Percentiles rank a stretch among this genome's conserved stretches.
Conservation (phyloP, 2,329 filamentous ascomycete species). For the Sclerotinia spermophila region DNA sequence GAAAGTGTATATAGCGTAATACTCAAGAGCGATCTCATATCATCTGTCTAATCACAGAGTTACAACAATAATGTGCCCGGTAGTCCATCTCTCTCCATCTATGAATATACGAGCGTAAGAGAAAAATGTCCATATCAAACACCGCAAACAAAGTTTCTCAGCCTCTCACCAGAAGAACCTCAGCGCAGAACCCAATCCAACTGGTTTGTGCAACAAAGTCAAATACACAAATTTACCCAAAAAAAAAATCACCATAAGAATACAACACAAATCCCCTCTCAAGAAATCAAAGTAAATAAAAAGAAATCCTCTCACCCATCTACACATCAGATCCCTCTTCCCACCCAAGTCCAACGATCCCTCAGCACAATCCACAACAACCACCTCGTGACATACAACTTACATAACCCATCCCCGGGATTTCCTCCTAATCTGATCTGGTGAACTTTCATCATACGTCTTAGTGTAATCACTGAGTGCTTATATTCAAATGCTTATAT, state of each 20-base stretch:
- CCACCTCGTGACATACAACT: not conserved
- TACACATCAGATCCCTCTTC: not conserved
- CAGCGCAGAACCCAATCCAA: not conserved
- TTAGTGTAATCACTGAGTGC: not conserved
- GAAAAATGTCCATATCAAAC: not conserved
- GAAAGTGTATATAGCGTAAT: not conserved
- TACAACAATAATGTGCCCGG: not conserved
- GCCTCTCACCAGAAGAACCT: rapidly evolving
- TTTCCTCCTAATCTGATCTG: not conserved
- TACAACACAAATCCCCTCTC: not conserved
- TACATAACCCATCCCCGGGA: not conserved
- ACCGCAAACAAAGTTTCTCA: not conserved
- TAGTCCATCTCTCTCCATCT: not conserved
- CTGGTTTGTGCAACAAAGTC: not conserved
- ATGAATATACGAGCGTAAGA: not conserved
- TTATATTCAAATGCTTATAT: not conserved
- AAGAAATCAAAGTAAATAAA: not conserved
- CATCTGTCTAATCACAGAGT: rapidly evolving
- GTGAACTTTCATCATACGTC: not conserved
- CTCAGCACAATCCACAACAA: not conserved
- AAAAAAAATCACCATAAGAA: not conserved
- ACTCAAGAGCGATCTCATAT: not conserved
- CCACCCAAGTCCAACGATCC: no score
- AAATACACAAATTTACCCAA: not conserved
- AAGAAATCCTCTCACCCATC: not conserved